Percentiles rank a stretch among this genome's conserved stretches.
phyloP scores from a whole-genome alignment of 1,139 yeast genomes.

The Taiozyma sp. region DNA sequence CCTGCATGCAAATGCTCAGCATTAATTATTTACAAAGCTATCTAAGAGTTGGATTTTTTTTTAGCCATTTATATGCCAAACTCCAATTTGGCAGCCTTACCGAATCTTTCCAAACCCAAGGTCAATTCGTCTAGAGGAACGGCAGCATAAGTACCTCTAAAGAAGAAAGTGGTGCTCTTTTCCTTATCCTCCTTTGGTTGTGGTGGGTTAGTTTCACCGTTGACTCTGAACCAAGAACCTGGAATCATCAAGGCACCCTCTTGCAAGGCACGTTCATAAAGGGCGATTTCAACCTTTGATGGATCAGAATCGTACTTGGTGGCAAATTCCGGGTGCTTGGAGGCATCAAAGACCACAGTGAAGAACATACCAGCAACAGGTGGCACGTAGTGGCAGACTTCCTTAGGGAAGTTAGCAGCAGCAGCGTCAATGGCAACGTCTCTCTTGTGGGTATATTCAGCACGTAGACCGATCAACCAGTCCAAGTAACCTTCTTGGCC shows the following conservation, averaged over 20 bases:
- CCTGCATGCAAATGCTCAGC: neutral
- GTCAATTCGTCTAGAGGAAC: conserved; percentile 54
- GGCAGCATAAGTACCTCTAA: conserved; percentile 86
- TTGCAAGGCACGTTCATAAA: conserved; percentile 62
- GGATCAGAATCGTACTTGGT: conserved; percentile 51
- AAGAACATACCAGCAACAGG: conserved; percentile 96
- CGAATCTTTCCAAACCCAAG: conserved; percentile 52
- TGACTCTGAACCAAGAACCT: conserved; percentile 80
- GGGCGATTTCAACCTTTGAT: conserved; percentile 52
- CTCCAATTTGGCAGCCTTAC: conserved; percentile 45
- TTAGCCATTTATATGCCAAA: conserved; percentile 18
- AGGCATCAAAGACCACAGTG: conserved; percentile 69
- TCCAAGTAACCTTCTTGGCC: conserved; percentile 71
- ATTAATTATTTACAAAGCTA: neutral
- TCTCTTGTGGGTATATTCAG: conserved; percentile 71
- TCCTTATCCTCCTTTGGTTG: conserved; percentile 37
- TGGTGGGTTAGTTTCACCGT: conserved; percentile 35
- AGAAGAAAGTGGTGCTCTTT: conserved; percentile 48
- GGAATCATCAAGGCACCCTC: conserved; percentile 77
- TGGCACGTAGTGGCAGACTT: conserved; percentile 51
- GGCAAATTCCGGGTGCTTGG: conserved; percentile 70
- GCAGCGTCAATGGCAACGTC: conserved; percentile 74
- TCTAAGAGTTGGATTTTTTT: neutral
- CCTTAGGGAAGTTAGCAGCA: conserved; percentile 53
- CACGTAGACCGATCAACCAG: conserved; percentile 81